Evolutionary conservation across 768 basidiomycete species (phyloP).

Genomic region (Sporobolomyces phaffii): DNA sequence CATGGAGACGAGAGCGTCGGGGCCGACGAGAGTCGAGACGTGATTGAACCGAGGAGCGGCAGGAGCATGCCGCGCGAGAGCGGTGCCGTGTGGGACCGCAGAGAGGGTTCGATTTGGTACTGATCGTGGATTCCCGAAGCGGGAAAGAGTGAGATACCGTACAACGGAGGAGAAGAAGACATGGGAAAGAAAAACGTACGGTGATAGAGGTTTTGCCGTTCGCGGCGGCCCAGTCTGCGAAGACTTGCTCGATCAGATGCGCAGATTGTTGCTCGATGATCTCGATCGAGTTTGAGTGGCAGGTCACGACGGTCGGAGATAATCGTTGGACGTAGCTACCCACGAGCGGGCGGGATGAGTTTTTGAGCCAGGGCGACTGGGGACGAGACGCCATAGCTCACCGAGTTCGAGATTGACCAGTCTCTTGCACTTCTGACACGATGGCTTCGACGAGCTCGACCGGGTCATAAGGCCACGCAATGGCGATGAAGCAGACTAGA

Average conservation of each 20-base stretch:
- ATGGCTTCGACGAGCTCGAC: slow-evolving; percentile 35
- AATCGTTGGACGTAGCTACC: slow-evolving; percentile 29
- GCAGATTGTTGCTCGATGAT: slow-evolving; percentile 16
- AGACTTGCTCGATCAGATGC: slow-evolving; percentile 20
- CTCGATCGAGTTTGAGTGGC: slow-evolving; percentile 24
- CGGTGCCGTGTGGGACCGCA: slow-evolving; percentile 32
- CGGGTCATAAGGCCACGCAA: slow-evolving; percentile 35
- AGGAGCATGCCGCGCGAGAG: slow-evolving; percentile 29
- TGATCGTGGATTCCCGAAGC: neutral
- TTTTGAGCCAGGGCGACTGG: neutral
- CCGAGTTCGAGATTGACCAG: slow-evolving; percentile 30
- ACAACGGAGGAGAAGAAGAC: neutral
- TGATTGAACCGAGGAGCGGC: slow-evolving; percentile 22
- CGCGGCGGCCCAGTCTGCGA: slow-evolving; percentile 9
- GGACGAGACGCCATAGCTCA: neutral
- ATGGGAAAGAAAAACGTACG: neutral
- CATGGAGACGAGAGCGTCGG: slow-evolving; percentile 19
- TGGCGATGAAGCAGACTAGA: slow-evolving; percentile 33
- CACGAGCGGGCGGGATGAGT: neutral
- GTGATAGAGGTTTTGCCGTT: slow-evolving; percentile 20
- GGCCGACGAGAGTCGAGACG: slow-evolving; percentile 7
- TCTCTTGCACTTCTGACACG: slow-evolving; percentile 28
- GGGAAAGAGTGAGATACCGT: neutral
- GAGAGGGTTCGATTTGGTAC: slow-evolving; percentile 33
- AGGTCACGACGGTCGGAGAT: slow-evolving; percentile 23